Conservation (phyloP, 345 rosid genomes). For the Ceriops zippeliana region DNA sequence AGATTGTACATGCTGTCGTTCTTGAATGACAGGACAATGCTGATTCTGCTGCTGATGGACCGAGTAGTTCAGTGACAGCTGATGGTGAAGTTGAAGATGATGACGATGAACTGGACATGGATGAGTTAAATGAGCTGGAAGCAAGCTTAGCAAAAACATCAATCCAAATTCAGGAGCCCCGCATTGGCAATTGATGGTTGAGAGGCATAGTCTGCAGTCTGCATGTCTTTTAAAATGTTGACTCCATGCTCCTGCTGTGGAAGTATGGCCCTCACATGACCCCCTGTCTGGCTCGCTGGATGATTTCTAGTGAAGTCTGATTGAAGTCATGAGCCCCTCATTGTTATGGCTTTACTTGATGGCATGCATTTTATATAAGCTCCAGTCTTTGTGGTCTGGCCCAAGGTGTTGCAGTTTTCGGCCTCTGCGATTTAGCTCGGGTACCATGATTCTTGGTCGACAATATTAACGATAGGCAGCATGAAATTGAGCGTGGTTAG, state of each 20-base stretch:
- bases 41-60: conserved; percentile 29
- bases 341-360: not conserved
- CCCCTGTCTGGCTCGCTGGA: not conserved
- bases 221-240: conserved; percentile 26
- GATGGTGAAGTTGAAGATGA: conserved; percentile 20
- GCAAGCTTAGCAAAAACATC: conserved; percentile 34
- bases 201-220: conserved; percentile 21
- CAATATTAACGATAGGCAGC: not conserved
- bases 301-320: not conserved
- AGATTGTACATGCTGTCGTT: conserved; percentile 4
- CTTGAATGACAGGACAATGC: conserved; percentile 25
- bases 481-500: not conserved
- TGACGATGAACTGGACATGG: conserved; percentile 31
- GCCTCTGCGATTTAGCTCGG: not conserved
- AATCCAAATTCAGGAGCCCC: conserved; percentile 23
- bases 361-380: not conserved
- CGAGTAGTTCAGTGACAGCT: conserved; percentile 24
- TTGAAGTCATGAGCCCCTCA: not conserved
- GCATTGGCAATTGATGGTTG: conserved; percentile 5
- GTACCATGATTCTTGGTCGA: not conserved
- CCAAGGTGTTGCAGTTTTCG: not conserved
- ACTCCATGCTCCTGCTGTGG: conserved; percentile 18
- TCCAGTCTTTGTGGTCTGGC: not conserved
- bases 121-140: conserved; percentile 32
- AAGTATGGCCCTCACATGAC: not conserved